Percentiles rank a stretch among this genome's conserved stretches.
phyloP scores from a whole-genome alignment of 176 grass and related monocot genomes.

The Aegilops bicornis region DNA sequence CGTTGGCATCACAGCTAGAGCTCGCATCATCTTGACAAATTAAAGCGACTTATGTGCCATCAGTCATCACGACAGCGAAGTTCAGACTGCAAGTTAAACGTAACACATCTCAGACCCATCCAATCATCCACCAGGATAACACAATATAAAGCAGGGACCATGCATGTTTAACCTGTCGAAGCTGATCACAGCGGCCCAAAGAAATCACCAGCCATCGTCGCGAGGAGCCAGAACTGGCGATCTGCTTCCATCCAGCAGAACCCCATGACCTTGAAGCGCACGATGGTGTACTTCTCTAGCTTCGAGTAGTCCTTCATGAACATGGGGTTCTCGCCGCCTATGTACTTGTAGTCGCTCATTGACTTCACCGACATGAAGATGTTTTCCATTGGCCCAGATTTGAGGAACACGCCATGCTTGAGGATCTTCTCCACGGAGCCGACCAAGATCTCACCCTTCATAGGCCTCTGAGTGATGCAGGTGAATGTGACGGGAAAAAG shows the following conservation, averaged over 20 bases:
- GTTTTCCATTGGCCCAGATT: conserved; percentile 67
- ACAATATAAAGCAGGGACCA: not conserved
- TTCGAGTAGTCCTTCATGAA: conserved; percentile 69
- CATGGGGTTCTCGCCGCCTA: conserved; percentile 63
- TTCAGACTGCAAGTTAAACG: not conserved
- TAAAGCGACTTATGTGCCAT: not conserved
- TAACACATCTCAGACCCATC: conserved; percentile 1
- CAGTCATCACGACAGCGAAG: not conserved
- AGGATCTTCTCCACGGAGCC: conserved; percentile 68
- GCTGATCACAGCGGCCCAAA: conserved; percentile 66
- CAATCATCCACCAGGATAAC: not conserved
- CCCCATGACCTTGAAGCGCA: conserved; percentile 78
- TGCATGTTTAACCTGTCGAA: not conserved
- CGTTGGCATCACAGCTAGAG: not conserved
- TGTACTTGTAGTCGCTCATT: conserved; percentile 68
- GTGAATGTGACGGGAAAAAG: conserved; percentile 68
- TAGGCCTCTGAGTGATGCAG: conserved; percentile 75
- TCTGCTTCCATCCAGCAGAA: conserved; percentile 83
- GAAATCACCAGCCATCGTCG: conserved; percentile 72
- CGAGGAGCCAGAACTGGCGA: conserved; percentile 76
- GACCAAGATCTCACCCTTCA: conserved; percentile 73
- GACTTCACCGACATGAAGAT: conserved; percentile 70
- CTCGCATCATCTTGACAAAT: not conserved
- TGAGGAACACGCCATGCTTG: conserved; percentile 79
- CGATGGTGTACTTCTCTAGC: conserved; percentile 58